Base-by-base conservation (phyloP, 2,329 filamentous ascomycete genomes). In the Lasiodiplodia gonubiensis region DNA sequence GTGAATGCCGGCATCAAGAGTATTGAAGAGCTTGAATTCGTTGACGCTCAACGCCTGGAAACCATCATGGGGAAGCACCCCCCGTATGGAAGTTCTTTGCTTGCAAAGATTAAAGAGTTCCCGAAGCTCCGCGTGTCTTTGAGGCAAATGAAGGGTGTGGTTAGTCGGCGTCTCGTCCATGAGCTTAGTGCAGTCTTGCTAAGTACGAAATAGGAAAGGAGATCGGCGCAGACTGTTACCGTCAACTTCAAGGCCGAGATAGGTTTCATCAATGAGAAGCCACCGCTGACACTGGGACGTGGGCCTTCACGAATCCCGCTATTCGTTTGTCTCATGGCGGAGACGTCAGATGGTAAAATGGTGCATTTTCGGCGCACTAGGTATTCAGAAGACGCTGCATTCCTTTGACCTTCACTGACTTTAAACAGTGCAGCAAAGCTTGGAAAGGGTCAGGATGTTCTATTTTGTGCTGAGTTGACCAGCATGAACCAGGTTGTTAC, bases 11-110 rank as follows among this genome's bases (percentile, higher is more conserved):
- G 89, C 0, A 86, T 98, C 65, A 87, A 82, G 33, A 91, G 83
- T 5, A 88, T 98, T 6, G 86, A 90, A 51, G 86, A 87, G n/a
- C 81, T 99, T 14, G 87, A 89, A 18, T 79, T 77, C 7, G 84
- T 88, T 16, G 90, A 94, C 42, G 83, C 90, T 30, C 86, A 89
- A 64, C 86, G 88, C 30, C 92, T 99, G 63, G 94, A 98, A 73
- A 86, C 88, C 57, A 80, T 93, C 27, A 77, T 97, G 55, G 90
- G 89, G 70, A 90, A 90, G 65, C 93, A 97, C 71, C 92, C 93
- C 0, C 93, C 94, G 0, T 97, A 91, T 74, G 95, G 94, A 0
- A 85, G 86, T 53, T 90, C 89, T 51, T 75, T 96, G 51, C 80
- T 91, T 16, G 86, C 88, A 14, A 82, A 83, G 23, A 78, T 95